Percentiles rank a stretch among this genome's conserved stretches.
These are phyloP conservation scores for Acer saccharum DNA, from an alignment of 345 rosid species.

Conservation along the genomic window DNA sequence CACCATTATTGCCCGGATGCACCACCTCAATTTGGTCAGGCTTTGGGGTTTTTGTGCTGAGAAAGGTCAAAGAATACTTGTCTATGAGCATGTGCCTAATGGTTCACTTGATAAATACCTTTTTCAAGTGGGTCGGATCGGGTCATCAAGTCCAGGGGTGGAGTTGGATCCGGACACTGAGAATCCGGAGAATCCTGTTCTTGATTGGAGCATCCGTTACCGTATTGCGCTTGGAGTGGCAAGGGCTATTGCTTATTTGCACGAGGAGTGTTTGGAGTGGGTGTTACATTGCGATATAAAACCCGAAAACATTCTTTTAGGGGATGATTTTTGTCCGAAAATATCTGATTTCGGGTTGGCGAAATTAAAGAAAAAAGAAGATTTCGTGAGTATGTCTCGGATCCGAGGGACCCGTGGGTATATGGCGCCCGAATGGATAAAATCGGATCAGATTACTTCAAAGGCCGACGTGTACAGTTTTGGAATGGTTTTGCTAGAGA, in stretches of 20 bases:
- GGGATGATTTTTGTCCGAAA: slow-evolving; percentile 64
- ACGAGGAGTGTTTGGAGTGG: slow-evolving; percentile 73
- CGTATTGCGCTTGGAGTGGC: slow-evolving; percentile 72
- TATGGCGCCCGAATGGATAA: slow-evolving; percentile 75
- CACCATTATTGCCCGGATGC: slow-evolving; percentile 67
- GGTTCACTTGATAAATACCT: slow-evolving; percentile 63
- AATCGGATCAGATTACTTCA: slow-evolving; percentile 56
- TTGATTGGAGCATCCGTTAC: slow-evolving; percentile 62
- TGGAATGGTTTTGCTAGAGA: slow-evolving; percentile 68
- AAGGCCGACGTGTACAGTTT: slow-evolving; percentile 76
- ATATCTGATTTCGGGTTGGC: slow-evolving; percentile 74
- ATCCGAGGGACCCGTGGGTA: slow-evolving; percentile 74
- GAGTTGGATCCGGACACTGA: slow-evolving; percentile 19
- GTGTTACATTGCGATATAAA: slow-evolving; percentile 72
- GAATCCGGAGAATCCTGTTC: slow-evolving; percentile 30
- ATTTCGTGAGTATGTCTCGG: slow-evolving; percentile 63
- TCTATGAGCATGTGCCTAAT: slow-evolving; percentile 64
- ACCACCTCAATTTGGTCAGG: slow-evolving; percentile 67
- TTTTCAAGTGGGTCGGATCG: slow-evolving; percentile 30
- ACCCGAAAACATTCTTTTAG: slow-evolving; percentile 66
- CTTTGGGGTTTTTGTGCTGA: slow-evolving; percentile 74
- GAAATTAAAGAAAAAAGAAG: slow-evolving; percentile 67
- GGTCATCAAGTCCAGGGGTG: not conserved
- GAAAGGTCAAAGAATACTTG: slow-evolving; percentile 60
- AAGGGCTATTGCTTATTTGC: slow-evolving; percentile 69